These are phyloP conservation scores for Starmera dryadoides DNA, from an alignment of 805 yeast species.

Conservation along the genomic window DNA sequence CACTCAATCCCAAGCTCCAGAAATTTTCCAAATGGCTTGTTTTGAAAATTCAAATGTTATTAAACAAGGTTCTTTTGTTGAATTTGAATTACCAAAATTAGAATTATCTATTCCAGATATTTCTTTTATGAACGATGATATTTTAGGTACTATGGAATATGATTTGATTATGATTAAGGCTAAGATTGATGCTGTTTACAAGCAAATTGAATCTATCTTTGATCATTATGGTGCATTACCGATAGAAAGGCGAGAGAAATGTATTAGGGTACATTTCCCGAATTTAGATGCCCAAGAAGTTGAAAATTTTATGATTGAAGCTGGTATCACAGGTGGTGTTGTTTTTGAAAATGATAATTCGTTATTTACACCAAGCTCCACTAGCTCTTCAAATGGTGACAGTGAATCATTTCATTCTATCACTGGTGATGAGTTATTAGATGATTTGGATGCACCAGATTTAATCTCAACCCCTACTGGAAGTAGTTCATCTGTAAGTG, in stretches of 20 bases:
- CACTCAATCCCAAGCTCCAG: slow-evolving; percentile 21
- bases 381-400: background rate
- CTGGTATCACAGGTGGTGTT: slow-evolving; percentile 51
- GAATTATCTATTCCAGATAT: slow-evolving; percentile 29
- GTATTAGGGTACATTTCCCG: slow-evolving; percentile 60
- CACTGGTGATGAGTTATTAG: background rate
- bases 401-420: background rate
- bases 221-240: slow-evolving; percentile 61
- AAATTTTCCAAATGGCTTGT: slow-evolving; percentile 27
- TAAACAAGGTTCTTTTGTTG: slow-evolving; percentile 44
- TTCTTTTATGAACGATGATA: slow-evolving; percentile 36
- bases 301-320: slow-evolving; percentile 48
- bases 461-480: background rate
- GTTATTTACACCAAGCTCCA: background rate
- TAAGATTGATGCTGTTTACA: slow-evolving; percentile 34
- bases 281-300: slow-evolving; percentile 56
- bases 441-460: background rate
- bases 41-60: slow-evolving; percentile 23
- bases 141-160: slow-evolving; percentile 29
- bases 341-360: slow-evolving; percentile 30
- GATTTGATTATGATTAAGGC: slow-evolving; percentile 31
- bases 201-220: slow-evolving; percentile 36
- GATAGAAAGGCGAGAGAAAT: slow-evolving; percentile 35
- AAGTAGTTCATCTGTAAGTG: background rate
- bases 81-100: slow-evolving; percentile 42